Conservation (phyloP, 2,329 filamentous ascomycete species). For the Talaromyces verruculosus region DNA sequence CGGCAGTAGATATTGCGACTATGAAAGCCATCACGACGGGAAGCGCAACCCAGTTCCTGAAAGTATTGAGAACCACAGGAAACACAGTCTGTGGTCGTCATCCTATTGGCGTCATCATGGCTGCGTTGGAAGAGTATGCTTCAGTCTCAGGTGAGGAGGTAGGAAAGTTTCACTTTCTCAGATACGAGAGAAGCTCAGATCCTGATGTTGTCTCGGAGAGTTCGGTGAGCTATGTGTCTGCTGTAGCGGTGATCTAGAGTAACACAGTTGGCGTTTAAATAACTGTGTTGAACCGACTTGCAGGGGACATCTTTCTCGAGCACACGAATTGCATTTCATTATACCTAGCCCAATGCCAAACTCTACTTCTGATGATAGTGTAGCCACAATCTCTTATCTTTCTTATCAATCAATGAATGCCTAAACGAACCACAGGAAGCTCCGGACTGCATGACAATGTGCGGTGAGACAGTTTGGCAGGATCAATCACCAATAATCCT, state of each 20-base stretch:
- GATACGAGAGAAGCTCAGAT: slow-evolving; percentile 83
- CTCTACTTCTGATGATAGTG: background rate
- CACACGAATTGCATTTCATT: background rate
- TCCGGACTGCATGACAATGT: background rate
- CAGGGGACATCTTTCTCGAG: background rate
- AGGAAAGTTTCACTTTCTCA: slow-evolving; percentile 71
- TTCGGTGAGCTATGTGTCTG: slow-evolving; percentile 94
- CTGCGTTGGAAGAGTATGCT: slow-evolving; percentile 70
- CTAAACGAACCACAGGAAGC: background rate
- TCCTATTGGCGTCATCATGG: slow-evolving; percentile 91
- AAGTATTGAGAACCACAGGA: slow-evolving; percentile 67
- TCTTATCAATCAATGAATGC: slow-evolving; percentile 1
- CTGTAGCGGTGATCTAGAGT: slow-evolving; percentile 70
- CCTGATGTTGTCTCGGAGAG: slow-evolving; percentile 67
- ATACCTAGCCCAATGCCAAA: background rate
- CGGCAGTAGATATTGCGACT: slow-evolving; percentile 72
- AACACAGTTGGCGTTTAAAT: background rate
- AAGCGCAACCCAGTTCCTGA: slow-evolving; percentile 66
- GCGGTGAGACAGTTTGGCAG: background rate
- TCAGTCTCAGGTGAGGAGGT: slow-evolving; percentile 40
- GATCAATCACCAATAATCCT: background rate
- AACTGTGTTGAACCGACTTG: background rate
- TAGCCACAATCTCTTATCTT: slow-evolving; percentile 1
- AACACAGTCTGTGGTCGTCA: slow-evolving; percentile 96
- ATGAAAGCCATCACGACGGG: slow-evolving; percentile 84